Percentiles rank a stretch among this genome's conserved stretches.
Evolutionary conservation across 2,329 filamentous ascomycete species (phyloP).

Genomic region (Botrytis tulipae): DNA sequence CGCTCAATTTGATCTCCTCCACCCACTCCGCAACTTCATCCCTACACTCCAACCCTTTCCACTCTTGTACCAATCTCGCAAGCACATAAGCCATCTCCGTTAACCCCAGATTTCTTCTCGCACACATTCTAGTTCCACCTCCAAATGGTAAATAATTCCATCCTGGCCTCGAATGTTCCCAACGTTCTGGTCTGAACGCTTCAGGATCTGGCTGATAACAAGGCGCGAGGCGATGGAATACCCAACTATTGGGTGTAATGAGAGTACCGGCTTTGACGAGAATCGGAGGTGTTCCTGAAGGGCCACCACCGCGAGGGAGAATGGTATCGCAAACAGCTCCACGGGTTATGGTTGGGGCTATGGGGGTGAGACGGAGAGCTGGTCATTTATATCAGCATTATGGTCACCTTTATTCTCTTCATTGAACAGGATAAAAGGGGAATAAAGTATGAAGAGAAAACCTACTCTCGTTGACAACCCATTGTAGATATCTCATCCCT

Average conservation of each 20-base stretch:
- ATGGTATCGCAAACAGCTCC: conserved; percentile 25
- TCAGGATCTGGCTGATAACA: conserved; percentile 41
- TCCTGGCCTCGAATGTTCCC: conserved; percentile 34
- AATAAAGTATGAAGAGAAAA: neutral
- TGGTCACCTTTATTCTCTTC: too few species aligned
- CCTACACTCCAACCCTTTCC: neutral
- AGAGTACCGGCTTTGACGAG: conserved; percentile 29
- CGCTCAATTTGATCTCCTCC: conserved; percentile 1
- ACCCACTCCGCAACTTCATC: conserved; percentile 4
- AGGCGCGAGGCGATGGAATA: conserved; percentile 41
- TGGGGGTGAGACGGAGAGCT: neutral
- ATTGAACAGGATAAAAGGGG: too few species aligned
- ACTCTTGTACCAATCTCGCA: conserved; percentile 43
- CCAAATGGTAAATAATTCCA: conserved; percentile 66
- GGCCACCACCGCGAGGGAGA: conserved; percentile 36
- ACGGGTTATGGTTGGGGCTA: conserved; percentile 11
- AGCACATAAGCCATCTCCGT: conserved; percentile 19
- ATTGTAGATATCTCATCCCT: neutral
- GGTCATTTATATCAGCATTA: neutral
- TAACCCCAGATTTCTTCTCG: conserved; percentile 45
- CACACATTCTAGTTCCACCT: conserved; percentile 66
- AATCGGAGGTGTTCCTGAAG: conserved; percentile 31
- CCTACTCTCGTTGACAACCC: neutral
- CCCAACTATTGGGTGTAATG: conserved; percentile 20
- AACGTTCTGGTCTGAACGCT: conserved; percentile 43